Evolutionary conservation across 176 grass and related monocot genomes (phyloP), one percentile per base, ranked within the genome.

Genomic region (Juncus inflexus): DNA sequence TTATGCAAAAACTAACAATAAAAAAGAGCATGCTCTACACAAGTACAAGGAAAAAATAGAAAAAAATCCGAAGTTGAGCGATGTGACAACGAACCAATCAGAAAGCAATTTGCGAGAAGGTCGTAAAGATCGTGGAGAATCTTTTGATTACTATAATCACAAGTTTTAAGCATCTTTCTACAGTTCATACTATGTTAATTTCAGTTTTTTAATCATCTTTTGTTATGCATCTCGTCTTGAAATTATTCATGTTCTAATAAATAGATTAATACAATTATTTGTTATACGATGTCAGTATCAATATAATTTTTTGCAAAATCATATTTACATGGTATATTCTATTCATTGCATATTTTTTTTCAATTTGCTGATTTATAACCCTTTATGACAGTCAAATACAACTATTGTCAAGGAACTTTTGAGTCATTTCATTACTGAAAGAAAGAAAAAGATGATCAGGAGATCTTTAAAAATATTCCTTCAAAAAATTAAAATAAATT

Each of bases 91-190:
- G 61, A 6, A 9, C 14, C 42, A 49, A 66, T 51, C 3, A 66
- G 38, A 66, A 50, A 19, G 6, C 63, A 66, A 66, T 66, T 28
- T 42, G 2, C 7, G 40, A 28, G 40, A 64, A 65, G 37, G 37
- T 62, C 60, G 12, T 40, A 39, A 38, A 61, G 28, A 61, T 61
- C 39, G 6, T 38, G 58, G 37, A 45, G 61, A 64, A 64, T 43
- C 61, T 64, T 64, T 45, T 15, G 8, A 12, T 43, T 64, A 64
- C 3, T 64, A 42, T 64, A 64, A 6, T 64, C 13, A 40, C 60
- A 63, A 40, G 60, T 63, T 63, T 15, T 37, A 40, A 64, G 40
- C 38, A 64, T 64, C 61, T 50, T 66, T 49, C 50, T 49, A 50
- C 42, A 52, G 63, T 51, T 66, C 63, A 65, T 47, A 66, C 42